phyloP scores from a whole-genome alignment of 2,329 filamentous ascomycete genomes.

The Colletotrichum limetticola region DNA sequence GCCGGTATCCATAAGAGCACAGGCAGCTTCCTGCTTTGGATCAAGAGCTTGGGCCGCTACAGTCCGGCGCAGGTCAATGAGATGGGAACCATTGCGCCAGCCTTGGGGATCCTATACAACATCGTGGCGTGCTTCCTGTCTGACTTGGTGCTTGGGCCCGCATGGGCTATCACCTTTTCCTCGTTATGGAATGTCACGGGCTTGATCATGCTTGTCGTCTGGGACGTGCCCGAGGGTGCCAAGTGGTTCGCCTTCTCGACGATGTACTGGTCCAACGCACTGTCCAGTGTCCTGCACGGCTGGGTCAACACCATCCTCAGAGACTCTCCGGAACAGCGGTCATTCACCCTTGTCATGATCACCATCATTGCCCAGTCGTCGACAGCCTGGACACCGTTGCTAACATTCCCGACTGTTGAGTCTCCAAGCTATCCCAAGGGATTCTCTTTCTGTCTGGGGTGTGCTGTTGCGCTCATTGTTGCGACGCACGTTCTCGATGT shows the following conservation, averaged over 20 bases:
- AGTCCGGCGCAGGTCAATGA: conserved; percentile 61
- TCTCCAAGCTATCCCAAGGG: conserved; percentile 55
- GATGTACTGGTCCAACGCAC: conserved; percentile 29
- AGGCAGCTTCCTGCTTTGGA: conserved; percentile 49
- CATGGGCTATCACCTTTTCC: conserved; percentile 46
- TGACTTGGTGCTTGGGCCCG: conserved; percentile 22
- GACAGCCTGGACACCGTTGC: conserved; percentile 65
- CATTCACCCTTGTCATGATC: conserved; percentile 31
- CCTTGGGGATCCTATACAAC: conserved; percentile 26
- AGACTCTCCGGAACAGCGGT: conserved; percentile 28
- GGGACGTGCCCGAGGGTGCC: conserved; percentile 65
- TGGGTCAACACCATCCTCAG: conserved; percentile 32
- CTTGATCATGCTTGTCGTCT: conserved; percentile 58
- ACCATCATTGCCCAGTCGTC: conserved; percentile 60
- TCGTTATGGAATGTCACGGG: conserved; percentile 27
- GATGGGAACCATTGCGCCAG: conserved; percentile 46
- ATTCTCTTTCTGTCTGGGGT: conserved; percentile 49
- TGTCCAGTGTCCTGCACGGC: conserved; percentile 29
- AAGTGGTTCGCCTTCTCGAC: conserved; percentile 64
- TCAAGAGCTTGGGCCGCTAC: conserved; percentile 53
- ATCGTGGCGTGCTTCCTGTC: conserved; percentile 28
- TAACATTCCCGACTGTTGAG: conserved; percentile 60
- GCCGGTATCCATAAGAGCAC: conserved; percentile 52
- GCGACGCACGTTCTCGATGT: conserved; percentile 31
- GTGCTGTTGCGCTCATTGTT: conserved; percentile 26